Percentiles rank a stretch among this genome's conserved stretches.
These are phyloP conservation scores for Candida arabinofermentans DNA, from an alignment of 805 yeast genomes.

Conservation along the genomic window DNA sequence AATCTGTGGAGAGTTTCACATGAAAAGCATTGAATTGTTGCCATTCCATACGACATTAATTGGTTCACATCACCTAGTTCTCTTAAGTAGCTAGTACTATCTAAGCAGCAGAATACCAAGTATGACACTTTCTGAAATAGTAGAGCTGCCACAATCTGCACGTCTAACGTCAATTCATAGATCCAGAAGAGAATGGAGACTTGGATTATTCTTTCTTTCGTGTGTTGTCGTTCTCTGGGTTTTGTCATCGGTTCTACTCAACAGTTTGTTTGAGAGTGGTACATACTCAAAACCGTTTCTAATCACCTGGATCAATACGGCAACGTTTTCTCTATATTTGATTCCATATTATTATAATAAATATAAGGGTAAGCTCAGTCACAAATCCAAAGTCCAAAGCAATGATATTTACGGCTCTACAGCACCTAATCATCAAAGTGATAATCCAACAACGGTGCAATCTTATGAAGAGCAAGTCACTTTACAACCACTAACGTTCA, in stretches of 20 bases:
- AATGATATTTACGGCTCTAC: neutral
- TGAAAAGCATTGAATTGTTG: no score
- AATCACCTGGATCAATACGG: conserved; percentile 88
- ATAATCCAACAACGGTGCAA: no score
- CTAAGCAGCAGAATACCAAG: no score
- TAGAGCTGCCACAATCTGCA: no score
- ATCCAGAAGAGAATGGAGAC: conserved; percentile 50
- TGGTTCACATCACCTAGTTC: no score
- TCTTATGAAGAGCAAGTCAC: no score
- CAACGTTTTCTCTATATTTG: conserved; percentile 75
- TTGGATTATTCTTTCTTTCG: conserved; percentile 70
- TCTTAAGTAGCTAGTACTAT: no score
- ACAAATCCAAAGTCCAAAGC: neutral
- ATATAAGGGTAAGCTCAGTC: conserved; percentile 8
- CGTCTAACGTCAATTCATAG: conserved; percentile 7
- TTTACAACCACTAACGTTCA: conserved; percentile 38
- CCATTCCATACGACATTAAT: no score
- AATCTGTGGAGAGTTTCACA: no score
- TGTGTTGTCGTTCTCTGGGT: conserved; percentile 90
- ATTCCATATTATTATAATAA: conserved; percentile 43
- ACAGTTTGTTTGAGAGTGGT: conserved; percentile 64
- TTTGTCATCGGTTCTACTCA: conserved; percentile 78
- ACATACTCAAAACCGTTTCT: conserved; percentile 82
- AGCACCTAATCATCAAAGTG: neutral
- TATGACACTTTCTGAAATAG: no score